Conservation (phyloP, 345 rosid genomes). For the Noccaea bulbosa region DNA sequence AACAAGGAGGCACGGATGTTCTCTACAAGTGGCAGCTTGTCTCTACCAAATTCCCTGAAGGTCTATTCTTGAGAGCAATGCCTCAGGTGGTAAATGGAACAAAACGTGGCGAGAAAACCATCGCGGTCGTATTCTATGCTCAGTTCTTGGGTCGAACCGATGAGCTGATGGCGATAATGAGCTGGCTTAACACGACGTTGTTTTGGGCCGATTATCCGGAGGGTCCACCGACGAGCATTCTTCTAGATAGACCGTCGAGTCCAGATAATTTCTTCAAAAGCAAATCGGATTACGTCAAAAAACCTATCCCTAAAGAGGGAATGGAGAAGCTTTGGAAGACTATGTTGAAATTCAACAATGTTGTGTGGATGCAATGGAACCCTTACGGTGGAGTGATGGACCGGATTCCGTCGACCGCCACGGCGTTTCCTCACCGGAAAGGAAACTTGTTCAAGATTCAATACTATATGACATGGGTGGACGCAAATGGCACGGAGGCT, state of each 20-base stretch:
- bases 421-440: constrained; percentile 70
- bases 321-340: constrained; percentile 49
- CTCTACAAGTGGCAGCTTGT: constrained; percentile 58
- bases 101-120: constrained; percentile 37
- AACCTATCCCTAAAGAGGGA: constrained; percentile 44
- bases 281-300: constrained; percentile 67
- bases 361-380: constrained; percentile 53
- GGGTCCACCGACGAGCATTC: constrained; percentile 15
- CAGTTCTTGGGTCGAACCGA: constrained; percentile 47
- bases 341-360: constrained; percentile 36
- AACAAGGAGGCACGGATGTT: constrained; percentile 56
- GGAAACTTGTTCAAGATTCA: constrained; percentile 57
- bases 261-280: constrained; percentile 41
- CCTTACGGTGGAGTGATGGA: constrained; percentile 71
- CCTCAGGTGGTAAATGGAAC: constrained; percentile 4
- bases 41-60: constrained; percentile 38
- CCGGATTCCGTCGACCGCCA: constrained; percentile 42
- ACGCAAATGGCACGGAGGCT: constrained; percentile 18
- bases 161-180: constrained; percentile 44
- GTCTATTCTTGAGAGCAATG: constrained; percentile 53
- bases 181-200: constrained; percentile 48
- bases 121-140: constrained; percentile 40
- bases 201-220: constrained; percentile 40
- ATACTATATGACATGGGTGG: constrained; percentile 46
- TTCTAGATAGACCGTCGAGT: constrained; percentile 36